Base-by-base conservation (phyloP, 2,329 filamentous ascomycete genomes). In the Colletotrichum navitas region DNA sequence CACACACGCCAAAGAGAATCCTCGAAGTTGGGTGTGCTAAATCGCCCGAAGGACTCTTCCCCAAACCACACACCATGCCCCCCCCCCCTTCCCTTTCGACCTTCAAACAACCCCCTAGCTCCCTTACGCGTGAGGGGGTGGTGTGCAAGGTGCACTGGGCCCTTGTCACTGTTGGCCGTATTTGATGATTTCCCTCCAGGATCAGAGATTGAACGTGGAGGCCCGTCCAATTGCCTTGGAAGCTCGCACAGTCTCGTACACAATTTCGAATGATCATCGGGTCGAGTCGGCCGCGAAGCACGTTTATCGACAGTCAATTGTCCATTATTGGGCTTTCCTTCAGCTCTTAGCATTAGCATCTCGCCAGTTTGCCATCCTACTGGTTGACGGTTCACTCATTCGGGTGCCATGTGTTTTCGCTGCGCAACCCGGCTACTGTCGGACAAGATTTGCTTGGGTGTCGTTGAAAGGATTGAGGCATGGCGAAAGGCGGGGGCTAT, bases 131-230 rank as follows among this genome's bases (percentile, higher is more conserved):
- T 51, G 68, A 68, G 63, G 52, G 56, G 63, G 63, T 45, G n/a
- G 59, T 52, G 54, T 52, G 60, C 24, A 41, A 21, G 52, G 49
- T 71, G 68, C 55, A 69, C 69, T 65, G 69, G 69, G 69, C 69
- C 52, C 51, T 62, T 16, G 34, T 43, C 47, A 63, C 59, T 61
- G 64, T 69, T 67, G 49, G 63, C 52, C 63, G 60, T 59, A 56
- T 66, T 63, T 41, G 59, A 67, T 71, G 63, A 73, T 73, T 61
- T 55, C 51, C 70, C 61, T 72, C 70, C 43, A 51, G 70, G 70
- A 71, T 72, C 67, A 71, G 70, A 72, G 66, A 71, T 71, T 72
- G 66, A 54, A 56, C 49, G 43, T 41, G 36, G 66, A 71, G 32
- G 58, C 66, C 52, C 62, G 55, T 34, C 67, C 70, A 72, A 72